Evolutionary conservation across 164 flowering plant species (phyloP), one percentile per base, ranked within the genome.

Genomic region (Sedum album): DNA sequence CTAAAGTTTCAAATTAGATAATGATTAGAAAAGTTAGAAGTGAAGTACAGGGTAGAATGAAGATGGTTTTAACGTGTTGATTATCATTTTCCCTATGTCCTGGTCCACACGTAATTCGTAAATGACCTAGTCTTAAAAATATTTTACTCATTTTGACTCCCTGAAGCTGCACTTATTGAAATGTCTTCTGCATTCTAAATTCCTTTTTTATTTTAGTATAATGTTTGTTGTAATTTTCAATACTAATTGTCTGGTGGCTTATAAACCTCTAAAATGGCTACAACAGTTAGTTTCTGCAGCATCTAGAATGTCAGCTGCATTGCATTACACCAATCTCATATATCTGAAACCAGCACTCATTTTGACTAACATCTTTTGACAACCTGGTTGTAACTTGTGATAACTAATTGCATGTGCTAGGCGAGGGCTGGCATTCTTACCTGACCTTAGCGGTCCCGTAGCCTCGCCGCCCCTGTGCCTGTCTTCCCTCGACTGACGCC

Each of bases 41-140:
- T 53, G 28, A 6, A 53, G 28, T 23, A 53, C 2, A 53, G 28
- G 28, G 60, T 53, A 53, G 28, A 53, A 53, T 53, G 28, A 53
- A 53, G 13, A 53, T 21, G 11, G 28, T 13, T 13, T 53, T 53
- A 53, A 21, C 60, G 2, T 26, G 26, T 57, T 26, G 5, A 26
- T 55, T 55, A 25, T 15, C 30, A 55, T 26, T 55, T 25, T 25
- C 30, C 33, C 33, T 57, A 57, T 57, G 62, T 57, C 62, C 33
- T 6, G 33, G 62, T 26, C 62, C 62, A 57, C 62, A 57, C 62
- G 62, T 28, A n/a, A n/a, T n/a, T n/a, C n/a, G n/a, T n/a, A 55
- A 55, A 55, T 55, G 61, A 55, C 61, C 26, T 23, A 55, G 31
- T 55, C 61, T 23, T 49, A 20, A 49, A 49, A 21, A 49, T 20